A percentile compares a stretch with the other conserved stretches of the same genome.
These are phyloP conservation scores for Dichomitus squalens DNA, from an alignment of 1,284 basidiomycete genomes.

Conservation along the genomic window DNA sequence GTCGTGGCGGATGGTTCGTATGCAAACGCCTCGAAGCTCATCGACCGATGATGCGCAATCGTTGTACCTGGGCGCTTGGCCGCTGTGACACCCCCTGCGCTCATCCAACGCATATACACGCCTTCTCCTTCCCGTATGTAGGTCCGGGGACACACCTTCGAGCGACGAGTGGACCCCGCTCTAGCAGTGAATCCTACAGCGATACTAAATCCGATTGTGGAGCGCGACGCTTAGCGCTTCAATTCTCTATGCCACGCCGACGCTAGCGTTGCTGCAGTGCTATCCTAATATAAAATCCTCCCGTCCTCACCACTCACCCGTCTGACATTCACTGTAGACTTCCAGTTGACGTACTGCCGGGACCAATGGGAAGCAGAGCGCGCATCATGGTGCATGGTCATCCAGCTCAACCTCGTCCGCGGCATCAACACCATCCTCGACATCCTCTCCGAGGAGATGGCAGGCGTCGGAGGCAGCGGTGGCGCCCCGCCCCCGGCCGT, in stretches of 20 bases:
- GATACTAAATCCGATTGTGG: too few relatives aligned
- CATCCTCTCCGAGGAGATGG: constrained; percentile 56
- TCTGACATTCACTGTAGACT: constrained; percentile 51
- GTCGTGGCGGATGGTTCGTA: too few relatives aligned
- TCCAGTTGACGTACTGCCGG: constrained; percentile 68
- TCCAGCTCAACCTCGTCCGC: constrained; percentile 75
- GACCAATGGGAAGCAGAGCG: constrained; percentile 70
- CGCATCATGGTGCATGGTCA: constrained; percentile 70
- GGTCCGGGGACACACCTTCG: neutral
- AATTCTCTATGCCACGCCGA: too few relatives aligned
- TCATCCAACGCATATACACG: neutral
- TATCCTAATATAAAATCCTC: neutral
- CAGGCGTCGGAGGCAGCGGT: constrained; percentile 30
- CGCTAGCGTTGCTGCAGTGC: too few relatives aligned
- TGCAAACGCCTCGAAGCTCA: too few relatives aligned
- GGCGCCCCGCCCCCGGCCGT: neutral
- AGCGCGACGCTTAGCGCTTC: too few relatives aligned
- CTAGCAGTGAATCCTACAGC: too few relatives aligned
- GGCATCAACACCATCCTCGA: constrained; percentile 65
- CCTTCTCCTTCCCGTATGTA: too few relatives aligned
- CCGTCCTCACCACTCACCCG: neutral
- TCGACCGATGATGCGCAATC: neutral
- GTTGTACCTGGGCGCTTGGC: neutral
- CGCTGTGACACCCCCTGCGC: neutral
- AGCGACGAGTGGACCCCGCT: neutral